A percentile compares a stretch with the other conserved stretches of the same genome.
Evolutionary conservation across 306 rosid genomes (phyloP).

Genomic region (Ziziphus jujuba): DNA sequence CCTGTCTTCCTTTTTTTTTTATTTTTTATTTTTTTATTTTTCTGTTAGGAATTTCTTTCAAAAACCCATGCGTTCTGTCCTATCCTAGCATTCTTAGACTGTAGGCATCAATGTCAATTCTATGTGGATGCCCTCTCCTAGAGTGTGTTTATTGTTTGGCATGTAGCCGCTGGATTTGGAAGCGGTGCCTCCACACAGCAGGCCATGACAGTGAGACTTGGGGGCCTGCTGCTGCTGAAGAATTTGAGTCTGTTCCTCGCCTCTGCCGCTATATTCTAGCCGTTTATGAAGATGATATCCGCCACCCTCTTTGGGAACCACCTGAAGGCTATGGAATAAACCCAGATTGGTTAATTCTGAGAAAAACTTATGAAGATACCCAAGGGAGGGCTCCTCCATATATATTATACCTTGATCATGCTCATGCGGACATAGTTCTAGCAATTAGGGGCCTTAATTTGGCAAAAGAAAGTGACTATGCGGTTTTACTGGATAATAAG

Average conservation of each 20-base stretch:
- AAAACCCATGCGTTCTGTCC: constrained; percentile 15
- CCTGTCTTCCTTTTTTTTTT: no score
- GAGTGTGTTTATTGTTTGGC: constrained; percentile 93
- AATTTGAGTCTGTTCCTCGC: constrained; percentile 87
- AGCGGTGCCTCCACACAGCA: constrained; percentile 88
- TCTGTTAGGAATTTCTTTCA: neutral
- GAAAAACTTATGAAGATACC: constrained; percentile 61
- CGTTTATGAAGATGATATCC: constrained; percentile 86
- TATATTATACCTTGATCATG: constrained; percentile 73
- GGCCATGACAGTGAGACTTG: constrained; percentile 96
- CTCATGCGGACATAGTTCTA: constrained; percentile 75
- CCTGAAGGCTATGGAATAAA: constrained; percentile 80
- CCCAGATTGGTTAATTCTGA: constrained; percentile 59
- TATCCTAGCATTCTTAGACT: constrained; percentile 25
- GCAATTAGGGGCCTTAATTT: constrained; percentile 82
- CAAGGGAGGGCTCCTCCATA: constrained; percentile 75
- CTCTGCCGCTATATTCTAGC: constrained; percentile 83
- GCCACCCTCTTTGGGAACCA: constrained; percentile 78
- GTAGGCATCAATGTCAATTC: constrained; percentile 61
- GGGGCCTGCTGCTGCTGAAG: constrained; percentile 74
- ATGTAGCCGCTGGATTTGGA: constrained; percentile 94
- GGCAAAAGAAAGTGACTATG: constrained; percentile 90
- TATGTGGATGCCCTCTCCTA: constrained; percentile 76
- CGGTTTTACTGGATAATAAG: constrained; percentile 72
- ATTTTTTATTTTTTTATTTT: no score